Evolutionary conservation across 176 grass and related monocot species (phyloP).

Genomic region (Pontederia crassipes): DNA sequence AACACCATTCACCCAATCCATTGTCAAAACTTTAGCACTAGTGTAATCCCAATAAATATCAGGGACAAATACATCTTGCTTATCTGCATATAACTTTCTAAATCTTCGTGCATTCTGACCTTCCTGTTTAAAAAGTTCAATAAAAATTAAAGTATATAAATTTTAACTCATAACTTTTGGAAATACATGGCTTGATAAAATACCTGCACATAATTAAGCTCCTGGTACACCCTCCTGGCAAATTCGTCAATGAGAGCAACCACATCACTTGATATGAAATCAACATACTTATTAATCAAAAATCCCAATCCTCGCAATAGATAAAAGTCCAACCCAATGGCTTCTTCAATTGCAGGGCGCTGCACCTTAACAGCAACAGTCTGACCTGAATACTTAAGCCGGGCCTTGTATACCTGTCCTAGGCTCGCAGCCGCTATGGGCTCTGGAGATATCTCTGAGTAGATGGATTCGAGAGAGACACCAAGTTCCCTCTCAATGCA

Average conservation of each 20-base stretch:
- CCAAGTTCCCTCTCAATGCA: slow-evolving; percentile 86
- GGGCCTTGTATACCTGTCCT: slow-evolving; percentile 94
- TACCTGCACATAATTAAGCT: slow-evolving; percentile 99
- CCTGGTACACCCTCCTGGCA: slow-evolving; percentile 84
- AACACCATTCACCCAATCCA: slow-evolving; percentile 96
- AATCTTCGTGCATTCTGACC: slow-evolving; percentile 93
- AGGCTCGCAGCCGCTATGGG: slow-evolving; percentile 92
- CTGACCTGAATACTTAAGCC: slow-evolving; percentile 59
- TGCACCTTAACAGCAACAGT: slow-evolving; percentile 92
- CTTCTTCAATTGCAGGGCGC: slow-evolving; percentile 82
- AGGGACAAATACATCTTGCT: slow-evolving; percentile 79
- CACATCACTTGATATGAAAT: slow-evolving; percentile 73
- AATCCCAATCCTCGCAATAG: slow-evolving; percentile 69
- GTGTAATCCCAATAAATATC: slow-evolving; percentile 99
- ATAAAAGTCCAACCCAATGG: slow-evolving; percentile 87
- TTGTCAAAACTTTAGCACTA: slow-evolving; percentile 78
- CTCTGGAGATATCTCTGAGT: slow-evolving; percentile 57
- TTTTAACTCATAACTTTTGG: background rate
- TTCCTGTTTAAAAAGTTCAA: slow-evolving; percentile 36
- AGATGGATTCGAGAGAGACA: slow-evolving; percentile 63
- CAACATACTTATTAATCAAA: slow-evolving; percentile 87
- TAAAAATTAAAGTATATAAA: background rate
- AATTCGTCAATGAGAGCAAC: slow-evolving; percentile 96
- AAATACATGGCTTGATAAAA: slow-evolving; percentile 3
- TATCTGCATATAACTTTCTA: slow-evolving; percentile 89